Conservation (phyloP, 139 green algal genomes). For the Diplosphaera chodatii region DNA sequence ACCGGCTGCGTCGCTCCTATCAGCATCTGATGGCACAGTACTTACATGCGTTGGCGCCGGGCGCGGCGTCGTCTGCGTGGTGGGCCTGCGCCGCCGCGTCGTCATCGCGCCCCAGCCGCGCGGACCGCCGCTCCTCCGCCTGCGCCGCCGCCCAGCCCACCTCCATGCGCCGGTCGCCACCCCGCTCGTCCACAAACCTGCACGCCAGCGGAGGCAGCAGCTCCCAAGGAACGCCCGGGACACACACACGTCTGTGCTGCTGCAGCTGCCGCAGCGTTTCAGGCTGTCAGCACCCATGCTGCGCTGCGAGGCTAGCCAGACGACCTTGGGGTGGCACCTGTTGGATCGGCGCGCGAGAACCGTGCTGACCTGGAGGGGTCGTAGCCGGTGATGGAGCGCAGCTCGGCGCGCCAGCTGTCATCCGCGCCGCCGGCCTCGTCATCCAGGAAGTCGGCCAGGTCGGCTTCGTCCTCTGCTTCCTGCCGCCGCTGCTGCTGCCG, state of each 20-base stretch:
- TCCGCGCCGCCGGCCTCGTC: constrained; percentile 3
- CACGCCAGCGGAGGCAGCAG: no score
- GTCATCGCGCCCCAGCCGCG: constrained; percentile 6
- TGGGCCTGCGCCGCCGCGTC: constrained; percentile 2
- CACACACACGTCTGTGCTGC: no score
- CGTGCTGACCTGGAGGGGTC: constrained; percentile 8
- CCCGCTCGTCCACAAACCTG: constrained; percentile 9
- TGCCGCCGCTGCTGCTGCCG: no score
- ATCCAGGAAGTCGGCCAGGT: constrained; percentile 3
- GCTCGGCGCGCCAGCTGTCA: background rate
- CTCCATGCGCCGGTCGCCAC: constrained; percentile 12
- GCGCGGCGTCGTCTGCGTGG: background rate
- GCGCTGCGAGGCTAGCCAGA: no score
- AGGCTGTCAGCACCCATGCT: no score
- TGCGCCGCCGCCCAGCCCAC: constrained; percentile 1
- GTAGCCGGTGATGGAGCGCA: constrained; percentile 12
- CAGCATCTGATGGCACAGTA: background rate
- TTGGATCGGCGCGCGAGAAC: no score
- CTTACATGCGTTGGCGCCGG: no score
- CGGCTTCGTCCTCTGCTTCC: constrained; percentile 3
- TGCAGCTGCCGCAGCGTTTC: no score
- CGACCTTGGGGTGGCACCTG: no score
- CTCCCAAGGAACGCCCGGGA: no score
- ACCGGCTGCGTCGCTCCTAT: background rate
- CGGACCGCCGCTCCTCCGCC: constrained; percentile 12